phyloP scores from a whole-genome alignment of 2,329 filamentous ascomycete genomes.

The Colletotrichum chlorophyti region DNA sequence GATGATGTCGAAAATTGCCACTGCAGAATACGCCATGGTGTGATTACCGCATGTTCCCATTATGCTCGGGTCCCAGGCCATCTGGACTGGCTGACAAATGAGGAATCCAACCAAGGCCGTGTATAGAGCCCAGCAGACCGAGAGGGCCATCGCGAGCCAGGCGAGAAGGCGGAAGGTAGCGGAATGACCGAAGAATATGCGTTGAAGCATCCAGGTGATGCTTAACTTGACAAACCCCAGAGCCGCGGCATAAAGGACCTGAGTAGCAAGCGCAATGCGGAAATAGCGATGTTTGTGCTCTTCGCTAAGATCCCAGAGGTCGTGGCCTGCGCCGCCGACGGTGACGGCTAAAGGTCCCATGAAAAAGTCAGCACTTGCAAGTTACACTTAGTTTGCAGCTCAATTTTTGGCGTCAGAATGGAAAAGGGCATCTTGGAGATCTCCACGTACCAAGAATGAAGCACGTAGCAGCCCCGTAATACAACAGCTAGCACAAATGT shows the following conservation, averaged over 20 bases:
- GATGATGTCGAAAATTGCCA: slow-evolving; percentile 31
- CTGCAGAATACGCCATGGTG: slow-evolving; percentile 22
- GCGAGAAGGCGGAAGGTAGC: background rate
- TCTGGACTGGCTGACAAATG: slow-evolving; percentile 42
- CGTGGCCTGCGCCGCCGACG: background rate
- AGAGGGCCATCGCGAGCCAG: background rate
- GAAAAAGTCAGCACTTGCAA: too few relatives aligned
- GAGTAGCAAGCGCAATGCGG: background rate
- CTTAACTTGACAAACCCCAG: slow-evolving; percentile 10
- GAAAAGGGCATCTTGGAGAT: too few relatives aligned
- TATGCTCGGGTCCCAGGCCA: slow-evolving; percentile 39
- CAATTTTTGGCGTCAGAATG: too few relatives aligned
- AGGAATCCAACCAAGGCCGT: slow-evolving; percentile 24
- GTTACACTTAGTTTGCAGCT: too few relatives aligned
- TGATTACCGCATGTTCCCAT: slow-evolving; percentile 24
- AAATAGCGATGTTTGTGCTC: background rate
- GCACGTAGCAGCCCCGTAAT: background rate
- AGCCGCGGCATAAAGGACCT: slow-evolving; percentile 5
- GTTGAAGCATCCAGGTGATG: slow-evolving; percentile 5
- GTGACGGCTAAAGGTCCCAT: background rate
- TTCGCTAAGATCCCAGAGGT: background rate
- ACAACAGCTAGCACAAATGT: background rate
- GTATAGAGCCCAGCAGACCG: background rate
- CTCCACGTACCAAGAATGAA: background rate
- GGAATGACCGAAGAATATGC: slow-evolving; percentile 1